Conservation (phyloP, 2,329 filamentous ascomycete species). For the Clonostachys sp. region DNA sequence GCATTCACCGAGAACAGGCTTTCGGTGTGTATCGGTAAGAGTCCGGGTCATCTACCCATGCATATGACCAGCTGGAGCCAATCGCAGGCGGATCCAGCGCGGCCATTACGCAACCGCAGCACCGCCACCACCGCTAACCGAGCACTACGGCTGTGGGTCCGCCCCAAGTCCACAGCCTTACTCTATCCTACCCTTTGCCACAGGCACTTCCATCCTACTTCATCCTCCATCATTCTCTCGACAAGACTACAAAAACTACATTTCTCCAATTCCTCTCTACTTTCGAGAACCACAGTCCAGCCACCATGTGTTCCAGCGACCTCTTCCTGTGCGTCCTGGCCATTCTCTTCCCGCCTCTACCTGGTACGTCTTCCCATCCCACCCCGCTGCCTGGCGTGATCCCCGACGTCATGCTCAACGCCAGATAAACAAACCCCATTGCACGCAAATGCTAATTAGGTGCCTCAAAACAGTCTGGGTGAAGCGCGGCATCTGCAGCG, state of each 20-base stretch:
- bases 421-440: not conserved
- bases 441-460: conserved; percentile 3
- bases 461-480: conserved; percentile 72
- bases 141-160: not conserved
- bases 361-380: conserved; percentile 43
- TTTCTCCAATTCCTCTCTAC: not conserved
- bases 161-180: not conserved
- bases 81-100: too few relatives aligned
- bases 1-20: too few relatives aligned
- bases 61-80: too few relatives aligned
- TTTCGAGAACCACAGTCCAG: not conserved
- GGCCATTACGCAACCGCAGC: not conserved
- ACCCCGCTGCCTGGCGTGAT: conserved; percentile 3
- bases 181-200: too few relatives aligned
- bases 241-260: not conserved
- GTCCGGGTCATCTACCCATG: too few relatives aligned
- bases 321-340: conserved; percentile 61
- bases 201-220: not conserved
- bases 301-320: conserved; percentile 53
- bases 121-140: not conserved
- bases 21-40: too few relatives aligned
- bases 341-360: conserved; percentile 60
- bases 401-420: not conserved
- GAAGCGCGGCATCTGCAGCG: conserved; percentile 87
- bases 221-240: not conserved